Evolutionary conservation across 176 grass and related monocot species (phyloP).

Genomic region (Carex parvula): DNA sequence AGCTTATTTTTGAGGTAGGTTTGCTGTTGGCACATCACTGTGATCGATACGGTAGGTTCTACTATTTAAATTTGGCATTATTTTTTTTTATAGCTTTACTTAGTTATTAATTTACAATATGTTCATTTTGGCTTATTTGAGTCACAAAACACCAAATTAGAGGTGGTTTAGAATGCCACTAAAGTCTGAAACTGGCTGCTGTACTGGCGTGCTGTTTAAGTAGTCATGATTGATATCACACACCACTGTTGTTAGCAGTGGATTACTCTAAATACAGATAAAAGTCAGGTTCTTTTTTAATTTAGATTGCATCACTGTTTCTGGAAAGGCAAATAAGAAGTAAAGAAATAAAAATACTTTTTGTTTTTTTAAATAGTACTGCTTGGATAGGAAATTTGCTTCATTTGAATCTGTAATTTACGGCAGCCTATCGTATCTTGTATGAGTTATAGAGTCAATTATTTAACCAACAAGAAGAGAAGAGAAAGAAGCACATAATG

Average conservation of each 20-base stretch:
- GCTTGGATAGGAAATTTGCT: background rate
- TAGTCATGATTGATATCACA: too few relatives aligned
- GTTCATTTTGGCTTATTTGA: background rate
- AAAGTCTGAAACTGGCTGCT: background rate
- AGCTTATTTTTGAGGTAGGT: slow-evolving; percentile 78
- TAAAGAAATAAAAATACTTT: background rate
- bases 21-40: slow-evolving; percentile 90
- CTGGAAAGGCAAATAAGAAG: background rate
- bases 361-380: background rate
- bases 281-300: background rate
- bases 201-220: background rate
- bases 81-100: slow-evolving; percentile 4
- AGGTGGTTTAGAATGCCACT: background rate
- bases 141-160: background rate
- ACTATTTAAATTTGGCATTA: background rate
- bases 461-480: background rate
- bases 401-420: background rate
- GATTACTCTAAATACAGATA: background rate
- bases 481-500: background rate
- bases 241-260: background rate
- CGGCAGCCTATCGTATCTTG: background rate
- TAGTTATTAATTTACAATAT: background rate
- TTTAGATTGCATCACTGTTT: background rate
- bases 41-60: slow-evolving; percentile 75
- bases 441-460: background rate